Percentiles rank a stretch among this genome's conserved stretches.
Evolutionary conservation across 176 grass and related monocot species (phyloP).

Genomic region (Ananas comosus): DNA sequence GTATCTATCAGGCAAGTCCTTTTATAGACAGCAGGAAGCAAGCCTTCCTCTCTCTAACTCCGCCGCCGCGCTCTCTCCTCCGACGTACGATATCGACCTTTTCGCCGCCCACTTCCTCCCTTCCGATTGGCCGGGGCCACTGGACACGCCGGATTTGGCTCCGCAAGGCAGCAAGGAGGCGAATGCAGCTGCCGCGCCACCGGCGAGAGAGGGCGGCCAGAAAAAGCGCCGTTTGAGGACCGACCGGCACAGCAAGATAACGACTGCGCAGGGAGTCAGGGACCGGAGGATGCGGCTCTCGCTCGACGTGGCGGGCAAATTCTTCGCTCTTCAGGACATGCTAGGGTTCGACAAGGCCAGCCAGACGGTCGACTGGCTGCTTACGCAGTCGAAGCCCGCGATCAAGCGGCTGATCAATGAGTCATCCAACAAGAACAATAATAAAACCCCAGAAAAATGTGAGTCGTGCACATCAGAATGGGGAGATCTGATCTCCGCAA

Average conservation of each 20-base stretch:
- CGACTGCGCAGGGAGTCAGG: constrained; percentile 67
- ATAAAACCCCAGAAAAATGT: background rate
- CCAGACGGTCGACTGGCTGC: constrained; percentile 89
- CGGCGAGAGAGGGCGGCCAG: background rate
- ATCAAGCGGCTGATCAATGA: constrained; percentile 39
- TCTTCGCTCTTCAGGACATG: constrained; percentile 79
- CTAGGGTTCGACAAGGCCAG: constrained; percentile 94
- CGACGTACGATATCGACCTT: too few species aligned
- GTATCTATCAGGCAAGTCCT: background rate
- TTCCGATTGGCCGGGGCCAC: too few species aligned
- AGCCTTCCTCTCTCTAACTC: too few species aligned
- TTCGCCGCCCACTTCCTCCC: too few species aligned
- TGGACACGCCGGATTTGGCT: too few species aligned
- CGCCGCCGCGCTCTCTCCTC: too few species aligned
- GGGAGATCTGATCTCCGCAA: background rate
- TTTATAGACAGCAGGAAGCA: background rate
- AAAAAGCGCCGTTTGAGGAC: constrained; percentile 44
- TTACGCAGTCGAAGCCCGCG: constrained; percentile 65
- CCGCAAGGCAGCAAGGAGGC: too few species aligned
- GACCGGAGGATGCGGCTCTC: constrained; percentile 86
- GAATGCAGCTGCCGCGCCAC: background rate
- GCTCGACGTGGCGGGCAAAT: constrained; percentile 64
- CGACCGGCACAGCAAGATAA: constrained; percentile 94
- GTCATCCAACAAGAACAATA: background rate
- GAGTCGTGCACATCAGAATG: background rate